Evolutionary conservation across 805 yeast species (phyloP), one percentile per base, ranked within the genome.

Genomic region (Suhomyces canberraensis): DNA sequence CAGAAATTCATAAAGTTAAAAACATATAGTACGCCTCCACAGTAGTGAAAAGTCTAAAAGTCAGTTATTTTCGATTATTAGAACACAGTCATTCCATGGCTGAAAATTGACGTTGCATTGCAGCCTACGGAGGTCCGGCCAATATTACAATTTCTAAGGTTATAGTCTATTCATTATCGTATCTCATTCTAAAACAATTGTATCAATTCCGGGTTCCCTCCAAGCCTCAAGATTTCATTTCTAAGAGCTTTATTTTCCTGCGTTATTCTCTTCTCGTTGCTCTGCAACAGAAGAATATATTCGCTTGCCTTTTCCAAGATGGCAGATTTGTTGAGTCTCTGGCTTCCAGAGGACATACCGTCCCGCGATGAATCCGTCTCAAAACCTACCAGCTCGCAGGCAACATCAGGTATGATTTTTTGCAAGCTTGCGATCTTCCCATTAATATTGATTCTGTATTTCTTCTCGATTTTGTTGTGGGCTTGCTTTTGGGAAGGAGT

Each of bases 381-480:
- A 51, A 79, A 79, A 0, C 84, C 83, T 3, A 82, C 75, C 44
- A 75, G 75, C 41, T 79, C 84, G 33, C 67, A 58, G 3, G 81
- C 75, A 36, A 80, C 76, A 78, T 82, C 76, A 9, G 89, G 89
- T 24, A 82, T 81, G 16, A 81, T 67, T 48, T 73, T 74, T 51
- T 80, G 85, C 36, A 81, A 59, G 20, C 79, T 78, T 3, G 84
- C 84, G 38, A 82, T 82, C 54, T 80, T 81, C 9, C 84, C 76
- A 53, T 81, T 81, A 55, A 82, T 80, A 56, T 81, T 81, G 42
- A 79, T 80, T 54, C 88, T 65, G 56, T 82, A 81, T 41, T 81
- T 73, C 53, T 81, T 79, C 52, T 82, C 89, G 44, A 82, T 79
- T 57, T 76, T 78, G 61, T 81, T 81, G 53, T 82, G 90, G 0